Base-by-base conservation (phyloP, 164 flowering plant species). In the Vitis labrusca region DNA sequence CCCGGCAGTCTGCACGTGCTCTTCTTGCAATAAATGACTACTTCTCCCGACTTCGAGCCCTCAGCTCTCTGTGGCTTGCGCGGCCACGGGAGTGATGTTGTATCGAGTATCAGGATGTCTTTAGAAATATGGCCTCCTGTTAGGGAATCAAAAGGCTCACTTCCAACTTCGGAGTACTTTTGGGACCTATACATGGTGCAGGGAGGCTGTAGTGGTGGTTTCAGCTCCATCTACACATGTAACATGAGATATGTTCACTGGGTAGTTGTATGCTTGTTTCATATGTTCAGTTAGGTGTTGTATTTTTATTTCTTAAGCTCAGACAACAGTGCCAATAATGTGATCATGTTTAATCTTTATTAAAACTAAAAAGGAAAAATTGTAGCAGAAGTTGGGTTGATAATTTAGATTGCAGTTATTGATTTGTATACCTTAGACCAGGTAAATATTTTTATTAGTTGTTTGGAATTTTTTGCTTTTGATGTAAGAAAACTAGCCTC, bases 11-110 rank as follows among this genome's bases (percentile, higher is more conserved):
- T 6, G 97, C 97, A 29, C 91, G 97, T 49, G 97, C 94, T 0
- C 86, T 89, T 29, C 91, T 91, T 9, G 86, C 89, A 17, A 85
- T 89, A 56, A 75, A 68, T 56, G 97, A 91, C 64, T 91, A 91
- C 61, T 88, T 87, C 77, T 86, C 91, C 10, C 79, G 97, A 37
- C 90, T 91, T 13, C 82, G 97, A 44, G 97, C 94, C 48, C 90
- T 91, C 59, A 91, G 97, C 70, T 86, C 97, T 60, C 84, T 91
- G 12, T 91, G 97, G 97, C 77, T 89, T 50, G 97, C 97, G 8
- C 83, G 97, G 30, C 97, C 97, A 6, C 75, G 85, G 16, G 96
- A 91, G 70, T 87, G 76, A 85, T 14, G 17, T 54, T 23, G 27
- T 10, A 37, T 6, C 0, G 44, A 3, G 44, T 3, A 37, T 37